phyloP scores from a whole-genome alignment of 306 rosid genomes.

The Trifolium fragiferum region DNA sequence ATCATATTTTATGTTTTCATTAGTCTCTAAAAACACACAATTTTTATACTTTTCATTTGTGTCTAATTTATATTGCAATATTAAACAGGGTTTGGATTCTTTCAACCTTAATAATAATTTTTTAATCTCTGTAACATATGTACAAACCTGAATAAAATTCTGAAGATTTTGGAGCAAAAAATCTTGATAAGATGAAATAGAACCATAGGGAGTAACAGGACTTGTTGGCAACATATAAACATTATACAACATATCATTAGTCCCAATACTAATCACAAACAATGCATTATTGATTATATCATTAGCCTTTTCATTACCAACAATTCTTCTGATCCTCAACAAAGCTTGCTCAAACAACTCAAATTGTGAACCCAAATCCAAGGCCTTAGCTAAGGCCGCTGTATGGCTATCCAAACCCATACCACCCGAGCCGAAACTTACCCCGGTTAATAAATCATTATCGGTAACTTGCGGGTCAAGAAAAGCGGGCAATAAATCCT shows the following conservation, averaged over 20 bases:
- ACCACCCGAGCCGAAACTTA: slow-evolving; percentile 54
- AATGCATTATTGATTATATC: slow-evolving; percentile 44
- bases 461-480: slow-evolving; percentile 33
- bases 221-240: slow-evolving; percentile 1
- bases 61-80: too few relatives aligned
- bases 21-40: too few relatives aligned
- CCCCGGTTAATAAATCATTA: slow-evolving; percentile 47
- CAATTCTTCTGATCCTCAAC: slow-evolving; percentile 18
- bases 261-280: slow-evolving; percentile 53
- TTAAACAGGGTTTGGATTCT: too few relatives aligned
- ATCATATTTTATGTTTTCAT: too few relatives aligned
- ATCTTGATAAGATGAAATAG: slow-evolving; percentile 42
- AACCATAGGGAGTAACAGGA: background rate
- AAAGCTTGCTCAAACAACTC: slow-evolving; percentile 45
- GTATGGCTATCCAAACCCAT: slow-evolving; percentile 47
- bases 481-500: slow-evolving; percentile 52
- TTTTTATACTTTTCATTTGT: too few relatives aligned
- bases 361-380: slow-evolving; percentile 39
- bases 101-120: too few relatives aligned
- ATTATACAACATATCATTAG: slow-evolving; percentile 52
- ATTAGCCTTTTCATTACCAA: slow-evolving; percentile 39
- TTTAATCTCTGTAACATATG: background rate
- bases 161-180: slow-evolving; percentile 43
- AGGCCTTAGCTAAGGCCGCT: background rate
- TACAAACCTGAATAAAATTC: slow-evolving; percentile 46